Percentiles rank a stretch among this genome's conserved stretches.
These are phyloP conservation scores for Exophiala lecanii-corni DNA, from an alignment of 2,329 filamentous ascomycete species.

Conservation along the genomic window DNA sequence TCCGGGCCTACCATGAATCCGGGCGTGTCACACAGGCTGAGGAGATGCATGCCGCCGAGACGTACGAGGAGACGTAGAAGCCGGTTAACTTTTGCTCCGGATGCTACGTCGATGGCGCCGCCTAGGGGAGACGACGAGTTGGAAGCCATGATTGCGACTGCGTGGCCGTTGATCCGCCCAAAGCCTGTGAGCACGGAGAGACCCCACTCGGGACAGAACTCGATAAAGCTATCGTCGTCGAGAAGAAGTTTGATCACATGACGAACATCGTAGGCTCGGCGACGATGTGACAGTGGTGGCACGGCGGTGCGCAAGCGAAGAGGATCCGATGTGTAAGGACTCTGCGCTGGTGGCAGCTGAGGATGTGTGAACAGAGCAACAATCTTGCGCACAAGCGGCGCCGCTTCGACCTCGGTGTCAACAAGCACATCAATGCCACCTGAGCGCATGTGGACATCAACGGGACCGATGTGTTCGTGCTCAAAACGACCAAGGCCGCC, in stretches of 20 bases:
- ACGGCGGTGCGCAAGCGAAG: conserved; percentile 20
- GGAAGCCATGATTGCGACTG: conserved; percentile 19
- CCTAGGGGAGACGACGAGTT: conserved; percentile 19
- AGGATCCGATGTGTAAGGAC: conserved; percentile 19
- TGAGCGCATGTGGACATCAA: conserved; percentile 20
- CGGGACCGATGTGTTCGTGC: conserved; percentile 21
- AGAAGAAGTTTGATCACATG: conserved; percentile 19
- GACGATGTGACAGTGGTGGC: conserved; percentile 17
- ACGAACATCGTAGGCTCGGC: conserved; percentile 20
- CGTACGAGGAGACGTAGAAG: conserved; percentile 20
- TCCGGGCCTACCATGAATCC: conserved; percentile 21
- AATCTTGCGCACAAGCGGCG: conserved; percentile 20
- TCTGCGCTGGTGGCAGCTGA: conserved; percentile 17
- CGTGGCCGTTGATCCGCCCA: conserved; percentile 20
- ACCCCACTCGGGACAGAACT: conserved; percentile 20
- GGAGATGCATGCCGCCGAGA: conserved; percentile 19
- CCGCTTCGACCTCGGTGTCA: conserved; percentile 22
- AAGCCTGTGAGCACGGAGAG: conserved; percentile 21
- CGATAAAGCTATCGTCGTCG: conserved; percentile 21
- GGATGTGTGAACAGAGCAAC: conserved; percentile 20
- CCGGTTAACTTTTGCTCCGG: conserved; percentile 20
- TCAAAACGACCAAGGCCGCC: conserved; percentile 20
- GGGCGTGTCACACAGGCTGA: conserved; percentile 22
- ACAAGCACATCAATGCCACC: conserved; percentile 21
- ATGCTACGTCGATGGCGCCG: conserved; percentile 19